Evolutionary conservation across 2,329 filamentous ascomycete genomes (phyloP), one percentile per base, ranked within the genome.

Genomic region (Alternaria incomplexa): DNA sequence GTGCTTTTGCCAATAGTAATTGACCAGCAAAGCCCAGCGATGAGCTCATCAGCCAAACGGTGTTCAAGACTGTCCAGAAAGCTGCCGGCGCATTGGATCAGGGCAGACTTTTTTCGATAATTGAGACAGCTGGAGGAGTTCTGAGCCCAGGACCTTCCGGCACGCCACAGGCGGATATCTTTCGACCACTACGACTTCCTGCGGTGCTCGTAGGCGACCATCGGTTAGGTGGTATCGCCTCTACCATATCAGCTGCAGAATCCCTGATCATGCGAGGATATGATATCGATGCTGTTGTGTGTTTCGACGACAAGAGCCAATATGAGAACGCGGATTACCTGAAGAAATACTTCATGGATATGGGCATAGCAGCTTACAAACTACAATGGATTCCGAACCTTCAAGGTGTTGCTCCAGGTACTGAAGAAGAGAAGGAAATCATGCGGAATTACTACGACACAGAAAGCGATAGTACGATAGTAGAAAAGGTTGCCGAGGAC

Each of bases 51-150:
- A 66, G 66, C 22, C 60, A 66, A 22, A 62, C 52, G 47, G 57
- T n/a, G 65, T 77, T 50, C 64, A 63, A 45, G 44, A 56, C 23
- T 46, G 65, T 47, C 66, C 59, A 66, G 12, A 56, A 65, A 13
- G 50, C 65, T 55, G 72, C 73, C 13, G 40, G 20, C 11, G 26
- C 46, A 3, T 55, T 51, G 25, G 58, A 60, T 11, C 32, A 44
- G 26, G 55, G 52, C 1, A 67, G 63, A 56, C 69, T 71, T 1
- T 45, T 77, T 79, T 81, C 91, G 1, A 85, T 96, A 50, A 83
- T 96, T 48, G 93, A 96, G 77, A 96, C 93, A 2, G 92, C 93
- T 1, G 93, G 92, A 1, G 93, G 93, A 1, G 91, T 95, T 0
- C 89, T 95, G 64, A 95, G 92, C 0, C 93, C 93, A 0, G 87